Base-by-base conservation (phyloP, 768 basidiomycete genomes). In the Russula emetica region DNA sequence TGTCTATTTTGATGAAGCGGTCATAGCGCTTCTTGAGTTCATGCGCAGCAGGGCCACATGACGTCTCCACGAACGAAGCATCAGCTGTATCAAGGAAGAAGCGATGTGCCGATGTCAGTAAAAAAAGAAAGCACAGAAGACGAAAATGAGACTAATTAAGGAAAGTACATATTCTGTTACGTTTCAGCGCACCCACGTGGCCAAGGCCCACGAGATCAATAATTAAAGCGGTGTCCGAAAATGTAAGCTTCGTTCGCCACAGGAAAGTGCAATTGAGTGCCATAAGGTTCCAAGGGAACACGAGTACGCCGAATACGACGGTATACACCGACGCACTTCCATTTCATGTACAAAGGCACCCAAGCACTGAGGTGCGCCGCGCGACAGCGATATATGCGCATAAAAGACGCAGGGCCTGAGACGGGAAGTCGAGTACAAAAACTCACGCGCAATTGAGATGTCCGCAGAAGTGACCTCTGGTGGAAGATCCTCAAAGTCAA, bases 1-100 rank as follows among this genome's bases (percentile, higher is more conserved):
- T 80, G 18, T 83, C 81, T 34, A 92, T 87, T 14, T 89, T 86
- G 40, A 84, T 73, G 49, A 80, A 76, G 55, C 85, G 82, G 72
- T 94, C 92, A 70, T 87, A 90, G 32, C 82, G 80, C 69, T 80
- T 80, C 79, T 93, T 94, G 60, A 93, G 77, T 69, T 89, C 88
- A 45, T 84, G 83, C 14, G 90, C 90, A 32, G 87, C 89, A 16
- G 80, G 78, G 2, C 85, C 89, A 57, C 86, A 90, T 6, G 90
- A 83, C 2, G 89, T 92, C 70, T 94, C 91, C 24, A 92, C 83
- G 72, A 87, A 93, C 49, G 79, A 87, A 61, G 84, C 85, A 71
- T 93, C 88, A 69, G 82, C 90, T 83, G 81, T 32, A 32, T 58
- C 44, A 38, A 30, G 30, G 36, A 60, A 30, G 55, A 26, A 52